Conservation (phyloP, 176 grass and related monocot genomes). For the Pharus latifolius region DNA sequence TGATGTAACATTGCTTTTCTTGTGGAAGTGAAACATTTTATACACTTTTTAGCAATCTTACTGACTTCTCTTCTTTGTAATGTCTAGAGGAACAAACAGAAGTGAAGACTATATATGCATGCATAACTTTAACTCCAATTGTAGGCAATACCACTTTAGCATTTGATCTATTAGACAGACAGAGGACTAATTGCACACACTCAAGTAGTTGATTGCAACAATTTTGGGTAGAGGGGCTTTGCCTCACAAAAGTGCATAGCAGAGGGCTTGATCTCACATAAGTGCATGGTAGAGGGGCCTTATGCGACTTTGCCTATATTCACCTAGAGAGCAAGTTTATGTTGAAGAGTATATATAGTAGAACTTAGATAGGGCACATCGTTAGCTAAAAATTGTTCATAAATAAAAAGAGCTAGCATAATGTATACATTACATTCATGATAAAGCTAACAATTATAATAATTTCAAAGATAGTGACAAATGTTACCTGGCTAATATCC, state of each 20-base stretch:
- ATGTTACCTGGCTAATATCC: constrained; percentile 79
- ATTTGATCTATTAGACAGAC: too few species aligned
- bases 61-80: not conserved
- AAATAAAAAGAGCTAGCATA: constrained; percentile 4
- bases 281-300: too few species aligned
- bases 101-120: not conserved
- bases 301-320: too few species aligned
- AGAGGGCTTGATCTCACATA: too few species aligned
- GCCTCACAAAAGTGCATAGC: too few species aligned
- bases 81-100: not conserved
- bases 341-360: not conserved
- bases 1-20: not conserved
- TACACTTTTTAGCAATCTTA: not conserved
- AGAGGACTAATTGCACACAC: too few species aligned
- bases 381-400: not conserved
- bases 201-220: too few species aligned
- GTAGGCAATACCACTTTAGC: not conserved
- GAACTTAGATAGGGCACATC: not conserved
- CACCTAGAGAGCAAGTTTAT: not conserved
- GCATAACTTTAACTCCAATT: not conserved
- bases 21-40: not conserved
- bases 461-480: constrained; percentile 1
- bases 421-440: not conserved
- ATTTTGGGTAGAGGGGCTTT: too few species aligned
- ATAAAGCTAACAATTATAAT: not conserved